Evolutionary conservation across 768 basidiomycete species (phyloP), one percentile per base, ranked within the genome.

Genomic region (Macrocybe gigantea): DNA sequence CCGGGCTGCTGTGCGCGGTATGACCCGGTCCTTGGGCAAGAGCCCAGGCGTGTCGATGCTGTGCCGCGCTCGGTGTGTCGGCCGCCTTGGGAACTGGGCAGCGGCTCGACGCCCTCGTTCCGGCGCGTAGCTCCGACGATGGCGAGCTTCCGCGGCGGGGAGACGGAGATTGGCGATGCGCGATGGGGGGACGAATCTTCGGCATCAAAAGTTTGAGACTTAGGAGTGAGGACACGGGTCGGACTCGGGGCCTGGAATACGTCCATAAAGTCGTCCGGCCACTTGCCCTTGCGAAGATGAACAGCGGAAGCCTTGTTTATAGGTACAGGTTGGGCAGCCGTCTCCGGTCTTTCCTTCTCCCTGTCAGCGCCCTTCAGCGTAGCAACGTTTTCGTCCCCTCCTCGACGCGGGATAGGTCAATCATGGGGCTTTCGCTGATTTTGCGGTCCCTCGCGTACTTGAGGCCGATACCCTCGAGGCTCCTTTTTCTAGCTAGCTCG

Each of bases 201-300:
- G 29, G 32, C 32, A 33, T 59, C 58, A 54, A 61, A 53, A 48
- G 56, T 50, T 45, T 58, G 46, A 38, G 68, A 62, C 48, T 64
- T 64, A 42, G 60, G 48, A 49, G 61, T 36, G 60, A 60, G 48
- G 49, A 62, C 44, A 49, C 55, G 64, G 62, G 60, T 47, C 42
- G 55, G 63, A 53, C 49, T 61, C 41, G 56, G 67, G 49, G 64
- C 49, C 46, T 72, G 70, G 51, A 85, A 77, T 30, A 70, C 79
- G 53, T 80, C 79, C 47, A 89, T 60, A 60, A 88, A 86, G 62
- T 88, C 87, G 64, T 88, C 85, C 0, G 88, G 85, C 85, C 85
- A 89, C 63, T 85, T 88, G 49, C 84, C 87, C 61, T 88, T 86
- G 33, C 81, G 79, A 33, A 88, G 76, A 47, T 80, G 74, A 52